Percentiles rank a stretch among this genome's conserved stretches.
phyloP scores from a whole-genome alignment of 2,329 filamentous ascomycete genomes.

The Aspergillus japonicus region DNA sequence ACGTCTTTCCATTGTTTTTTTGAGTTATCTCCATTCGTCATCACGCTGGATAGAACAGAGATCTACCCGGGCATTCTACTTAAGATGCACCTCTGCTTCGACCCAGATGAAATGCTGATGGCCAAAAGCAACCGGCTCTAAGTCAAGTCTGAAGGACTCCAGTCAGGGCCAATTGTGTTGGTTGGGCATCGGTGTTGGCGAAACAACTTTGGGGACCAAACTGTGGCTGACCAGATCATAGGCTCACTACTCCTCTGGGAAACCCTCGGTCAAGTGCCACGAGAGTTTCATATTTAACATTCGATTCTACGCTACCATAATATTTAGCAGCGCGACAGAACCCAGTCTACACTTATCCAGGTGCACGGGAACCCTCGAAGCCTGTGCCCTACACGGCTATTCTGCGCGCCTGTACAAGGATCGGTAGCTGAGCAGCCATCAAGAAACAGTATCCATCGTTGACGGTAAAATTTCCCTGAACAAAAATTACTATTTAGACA shows the following conservation, averaged over 20 bases:
- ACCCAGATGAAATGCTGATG: not conserved
- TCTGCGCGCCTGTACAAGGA: not conserved
- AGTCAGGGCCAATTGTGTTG: not conserved
- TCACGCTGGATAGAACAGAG: too few species aligned
- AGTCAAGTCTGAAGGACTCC: not conserved
- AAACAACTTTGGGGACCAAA: not conserved
- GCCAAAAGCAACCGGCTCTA: not conserved
- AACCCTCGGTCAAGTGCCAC: not conserved
- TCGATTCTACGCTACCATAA: not conserved
- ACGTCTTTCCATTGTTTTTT: not conserved
- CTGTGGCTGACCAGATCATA: conserved; percentile 3
- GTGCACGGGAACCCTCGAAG: not conserved
- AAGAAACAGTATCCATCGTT: not conserved
- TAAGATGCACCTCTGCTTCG: not conserved
- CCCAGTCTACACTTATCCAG: not conserved
- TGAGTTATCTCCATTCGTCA: too few species aligned
- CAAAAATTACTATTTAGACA: conserved; percentile 4
- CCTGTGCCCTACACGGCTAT: not conserved
- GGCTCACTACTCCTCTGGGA: not conserved
- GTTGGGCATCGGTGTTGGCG: conserved; percentile 1
- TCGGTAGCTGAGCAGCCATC: not conserved
- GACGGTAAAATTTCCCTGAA: not conserved
- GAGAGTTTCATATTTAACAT: not conserved
- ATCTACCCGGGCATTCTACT: too few species aligned
- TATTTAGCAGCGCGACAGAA: not conserved